Percentiles rank a stretch among this genome's conserved stretches.
Evolutionary conservation across 2,329 filamentous ascomycete species (phyloP).

Genomic region (Penicillium sp.): DNA sequence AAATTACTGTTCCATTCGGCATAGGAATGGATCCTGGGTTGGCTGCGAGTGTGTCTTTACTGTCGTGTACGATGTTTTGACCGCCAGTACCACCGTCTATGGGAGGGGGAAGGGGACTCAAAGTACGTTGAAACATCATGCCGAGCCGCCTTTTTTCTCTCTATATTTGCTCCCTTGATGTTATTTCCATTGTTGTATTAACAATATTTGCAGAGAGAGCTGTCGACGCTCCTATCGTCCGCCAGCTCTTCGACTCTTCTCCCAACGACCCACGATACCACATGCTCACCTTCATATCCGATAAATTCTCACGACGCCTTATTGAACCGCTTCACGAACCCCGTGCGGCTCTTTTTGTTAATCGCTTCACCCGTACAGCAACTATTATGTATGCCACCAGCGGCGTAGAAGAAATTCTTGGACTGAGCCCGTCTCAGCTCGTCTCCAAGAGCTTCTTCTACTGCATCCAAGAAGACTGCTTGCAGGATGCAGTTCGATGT

Average conservation of each 20-base stretch:
- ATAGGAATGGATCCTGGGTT: constrained; percentile 72
- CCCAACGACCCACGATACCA: constrained; percentile 84
- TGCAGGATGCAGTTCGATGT: constrained; percentile 75
- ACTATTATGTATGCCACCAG: constrained; percentile 87
- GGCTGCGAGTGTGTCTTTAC: constrained; percentile 89
- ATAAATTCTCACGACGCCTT: constrained; percentile 66
- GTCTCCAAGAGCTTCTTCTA: constrained; percentile 83
- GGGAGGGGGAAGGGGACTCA: constrained; percentile 69
- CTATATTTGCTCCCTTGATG: not conserved
- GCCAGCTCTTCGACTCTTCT: constrained; percentile 79
- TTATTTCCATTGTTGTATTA: not conserved
- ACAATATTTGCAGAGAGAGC: constrained; percentile 65
- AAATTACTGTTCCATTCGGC: constrained; percentile 74
- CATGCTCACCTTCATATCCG: constrained; percentile 83
- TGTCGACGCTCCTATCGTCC: constrained; percentile 75
- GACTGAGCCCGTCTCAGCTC: constrained; percentile 70
- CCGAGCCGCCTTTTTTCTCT: not conserved
- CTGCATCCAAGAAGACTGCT: constrained; percentile 74
- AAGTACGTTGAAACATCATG: constrained; percentile 61
- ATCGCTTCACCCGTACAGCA: constrained; percentile 80
- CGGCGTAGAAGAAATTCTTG: constrained; percentile 74
- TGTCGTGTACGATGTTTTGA: constrained; percentile 83
- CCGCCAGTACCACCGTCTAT: constrained; percentile 83
- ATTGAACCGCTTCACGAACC: constrained; percentile 72
- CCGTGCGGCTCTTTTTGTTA: constrained; percentile 80